Conservation (phyloP, 805 yeast species). For the Candida chilensis region DNA sequence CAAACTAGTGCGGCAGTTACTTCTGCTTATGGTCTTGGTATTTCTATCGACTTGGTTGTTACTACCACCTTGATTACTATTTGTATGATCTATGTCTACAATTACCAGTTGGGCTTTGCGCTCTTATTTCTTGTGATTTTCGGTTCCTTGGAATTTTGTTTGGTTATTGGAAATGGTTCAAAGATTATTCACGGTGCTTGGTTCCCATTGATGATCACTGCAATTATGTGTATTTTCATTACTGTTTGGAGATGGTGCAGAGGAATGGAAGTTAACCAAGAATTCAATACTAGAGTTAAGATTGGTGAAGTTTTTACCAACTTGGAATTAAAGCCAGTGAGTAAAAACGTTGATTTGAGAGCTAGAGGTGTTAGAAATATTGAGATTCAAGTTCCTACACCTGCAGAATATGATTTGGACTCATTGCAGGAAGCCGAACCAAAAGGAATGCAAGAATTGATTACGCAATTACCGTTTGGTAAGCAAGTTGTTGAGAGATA, state of each 20-base stretch:
- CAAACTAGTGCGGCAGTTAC: constrained; percentile 39
- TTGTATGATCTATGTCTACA: constrained; percentile 36
- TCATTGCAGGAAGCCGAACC: constrained; percentile 1
- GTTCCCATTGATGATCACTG: constrained; percentile 44
- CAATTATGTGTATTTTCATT: constrained; percentile 24
- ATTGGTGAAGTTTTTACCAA: constrained; percentile 23
- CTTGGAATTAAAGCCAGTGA: constrained; percentile 7
- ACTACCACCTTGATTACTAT: constrained; percentile 38
- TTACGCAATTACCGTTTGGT: not conserved
- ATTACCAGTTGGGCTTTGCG: constrained; percentile 21
- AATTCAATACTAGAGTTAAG: constrained; percentile 19
- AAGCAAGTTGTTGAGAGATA: constrained; percentile 8
- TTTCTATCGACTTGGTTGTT: constrained; percentile 43
- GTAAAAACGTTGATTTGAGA: constrained; percentile 10
- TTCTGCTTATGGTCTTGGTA: constrained; percentile 54
- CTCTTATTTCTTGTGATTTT: constrained; percentile 25
- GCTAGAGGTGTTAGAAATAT: not conserved
- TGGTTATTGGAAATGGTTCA: constrained; percentile 37
- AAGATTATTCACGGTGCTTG: constrained; percentile 55
- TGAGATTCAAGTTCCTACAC: not conserved
- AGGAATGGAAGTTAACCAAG: constrained; percentile 25
- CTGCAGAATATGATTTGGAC: constrained; percentile 1
- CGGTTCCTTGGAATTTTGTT: constrained; percentile 35
- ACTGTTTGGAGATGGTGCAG: constrained; percentile 41
- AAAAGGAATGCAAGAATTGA: constrained; percentile 2